Conservation (phyloP, 2,329 filamentous ascomycete species). For the Aurifilum marmelostoma region DNA sequence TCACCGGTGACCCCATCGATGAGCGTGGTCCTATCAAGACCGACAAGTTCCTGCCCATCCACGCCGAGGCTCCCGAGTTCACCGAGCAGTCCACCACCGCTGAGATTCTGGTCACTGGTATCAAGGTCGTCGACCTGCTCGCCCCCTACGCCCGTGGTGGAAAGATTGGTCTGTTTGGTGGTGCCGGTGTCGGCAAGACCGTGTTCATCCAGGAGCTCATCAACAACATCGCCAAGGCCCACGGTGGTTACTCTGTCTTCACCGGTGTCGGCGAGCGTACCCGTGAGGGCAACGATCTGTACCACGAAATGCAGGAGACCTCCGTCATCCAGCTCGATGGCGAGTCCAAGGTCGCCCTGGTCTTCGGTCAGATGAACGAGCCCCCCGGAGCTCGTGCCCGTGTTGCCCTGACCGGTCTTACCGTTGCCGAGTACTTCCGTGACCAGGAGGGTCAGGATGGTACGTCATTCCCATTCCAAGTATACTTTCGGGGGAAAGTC, state of each 20-base stretch:
- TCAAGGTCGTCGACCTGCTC: conserved; percentile 99
- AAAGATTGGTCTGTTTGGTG: conserved; percentile 99
- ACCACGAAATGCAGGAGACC: conserved; percentile 99
- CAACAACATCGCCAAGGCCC: conserved; percentile 99
- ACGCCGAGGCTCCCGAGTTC: conserved; percentile 92
- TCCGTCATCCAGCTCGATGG: conserved; percentile 99
- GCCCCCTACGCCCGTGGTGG: conserved; percentile 99
- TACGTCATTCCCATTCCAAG: conserved; percentile 44
- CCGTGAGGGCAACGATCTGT: conserved; percentile 99
- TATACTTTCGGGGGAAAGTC: neutral
- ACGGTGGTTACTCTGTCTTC: conserved; percentile 99
- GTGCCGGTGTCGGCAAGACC: conserved; percentile 99
- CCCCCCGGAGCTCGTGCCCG: conserved; percentile 98
- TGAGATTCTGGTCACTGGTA: conserved; percentile 97
- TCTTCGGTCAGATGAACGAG: conserved; percentile 99
- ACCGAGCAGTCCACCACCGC: conserved; percentile 93
- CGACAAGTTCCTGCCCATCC: conserved; percentile 85
- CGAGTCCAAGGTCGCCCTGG: conserved; percentile 98
- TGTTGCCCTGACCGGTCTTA: conserved; percentile 93
- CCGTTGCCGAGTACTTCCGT: conserved; percentile 82
- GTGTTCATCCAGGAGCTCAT: conserved; percentile 99
- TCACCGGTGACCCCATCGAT: conserved; percentile 99
- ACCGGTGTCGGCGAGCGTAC: conserved; percentile 99
- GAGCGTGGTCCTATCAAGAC: conserved; percentile 98
- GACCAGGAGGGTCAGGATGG: conserved; percentile 81